phyloP scores from a whole-genome alignment of 1,284 basidiomycete genomes.

The Ceratobasidium sp. region DNA sequence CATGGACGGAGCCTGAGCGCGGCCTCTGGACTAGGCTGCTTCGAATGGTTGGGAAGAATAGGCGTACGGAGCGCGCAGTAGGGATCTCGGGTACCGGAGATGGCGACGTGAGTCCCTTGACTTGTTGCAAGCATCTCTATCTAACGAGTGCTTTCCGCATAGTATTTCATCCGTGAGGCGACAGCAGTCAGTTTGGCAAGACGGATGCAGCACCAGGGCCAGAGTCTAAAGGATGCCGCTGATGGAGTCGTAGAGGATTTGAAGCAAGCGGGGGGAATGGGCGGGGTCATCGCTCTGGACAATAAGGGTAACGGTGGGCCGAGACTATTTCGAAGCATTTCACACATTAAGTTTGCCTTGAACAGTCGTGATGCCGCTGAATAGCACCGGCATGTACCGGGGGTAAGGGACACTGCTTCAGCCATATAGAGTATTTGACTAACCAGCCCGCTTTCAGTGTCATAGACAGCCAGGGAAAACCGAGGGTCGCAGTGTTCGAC shows the following conservation, averaged over 20 bases:
- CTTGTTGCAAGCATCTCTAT: neutral
- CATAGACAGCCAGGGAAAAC: conserved; percentile 72
- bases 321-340: conserved; percentile 26
- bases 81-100: conserved; percentile 86
- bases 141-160: neutral
- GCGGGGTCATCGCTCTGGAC: conserved; percentile 80
- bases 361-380: conserved; percentile 75
- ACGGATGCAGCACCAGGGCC: conserved; percentile 72
- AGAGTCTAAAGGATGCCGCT: conserved; percentile 70
- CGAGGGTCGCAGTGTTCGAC: conserved; percentile 80
- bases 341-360: conserved; percentile 17
- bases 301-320: conserved; percentile 69
- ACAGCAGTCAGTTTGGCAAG: conserved; percentile 75
- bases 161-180: conserved; percentile 82
- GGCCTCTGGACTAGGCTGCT: conserved; percentile 60
- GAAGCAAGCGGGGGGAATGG: conserved; percentile 68
- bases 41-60: conserved; percentile 60
- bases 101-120: conserved; percentile 73
- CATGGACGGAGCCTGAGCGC: conserved; percentile 67
- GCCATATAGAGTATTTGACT: neutral
- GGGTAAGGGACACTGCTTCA: conserved; percentile 58
- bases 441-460: conserved; percentile 54
- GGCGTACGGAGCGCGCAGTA: conserved; percentile 63
- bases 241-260: conserved; percentile 70
- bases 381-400: conserved; percentile 83